These are phyloP conservation scores for Adansonia rubrostipa DNA, from an alignment of 441 rosid genomes.

Conservation along the genomic window DNA sequence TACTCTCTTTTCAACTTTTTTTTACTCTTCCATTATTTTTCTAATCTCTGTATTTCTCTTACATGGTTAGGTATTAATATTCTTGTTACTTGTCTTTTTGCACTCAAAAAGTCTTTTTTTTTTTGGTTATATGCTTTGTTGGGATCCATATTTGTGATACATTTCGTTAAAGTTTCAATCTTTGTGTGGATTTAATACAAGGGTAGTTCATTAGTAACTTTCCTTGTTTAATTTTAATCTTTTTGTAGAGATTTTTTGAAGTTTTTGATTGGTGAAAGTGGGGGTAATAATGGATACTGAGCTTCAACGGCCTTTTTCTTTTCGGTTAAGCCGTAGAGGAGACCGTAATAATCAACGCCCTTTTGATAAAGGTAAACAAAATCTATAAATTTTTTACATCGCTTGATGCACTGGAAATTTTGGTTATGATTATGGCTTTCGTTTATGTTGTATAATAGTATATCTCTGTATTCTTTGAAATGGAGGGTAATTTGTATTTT, in stretches of 20 bases:
- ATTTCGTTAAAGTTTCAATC: not conserved
- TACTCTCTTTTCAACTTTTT: not conserved
- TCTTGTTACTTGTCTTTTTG: not conserved
- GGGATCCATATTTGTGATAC: not conserved
- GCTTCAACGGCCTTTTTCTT: constrained; percentile 54
- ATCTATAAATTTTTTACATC: not conserved
- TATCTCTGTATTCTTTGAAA: not conserved
- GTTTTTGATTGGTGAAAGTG: constrained; percentile 23
- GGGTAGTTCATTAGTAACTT: constrained; percentile 7
- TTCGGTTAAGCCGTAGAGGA: constrained; percentile 63
- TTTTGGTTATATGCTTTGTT: not conserved
- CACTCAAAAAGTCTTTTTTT: not conserved
- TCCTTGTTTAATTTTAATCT: not conserved
- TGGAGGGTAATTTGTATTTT: not conserved
- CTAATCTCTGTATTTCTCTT: constrained; percentile 7
- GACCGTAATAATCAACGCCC: constrained; percentile 50
- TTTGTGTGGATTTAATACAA: not conserved
- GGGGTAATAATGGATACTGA: constrained; percentile 53
- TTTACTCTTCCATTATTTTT: not conserved
- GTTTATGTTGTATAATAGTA: not conserved
- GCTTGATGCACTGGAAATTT: not conserved
- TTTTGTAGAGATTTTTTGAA: not conserved
- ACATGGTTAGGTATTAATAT: not conserved
- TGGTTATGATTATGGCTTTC: not conserved
- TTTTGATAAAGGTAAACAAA: constrained; percentile 46